Evolutionary conservation across 164 flowering plant genomes (phyloP).

Genomic region (Vitis amurensis): DNA sequence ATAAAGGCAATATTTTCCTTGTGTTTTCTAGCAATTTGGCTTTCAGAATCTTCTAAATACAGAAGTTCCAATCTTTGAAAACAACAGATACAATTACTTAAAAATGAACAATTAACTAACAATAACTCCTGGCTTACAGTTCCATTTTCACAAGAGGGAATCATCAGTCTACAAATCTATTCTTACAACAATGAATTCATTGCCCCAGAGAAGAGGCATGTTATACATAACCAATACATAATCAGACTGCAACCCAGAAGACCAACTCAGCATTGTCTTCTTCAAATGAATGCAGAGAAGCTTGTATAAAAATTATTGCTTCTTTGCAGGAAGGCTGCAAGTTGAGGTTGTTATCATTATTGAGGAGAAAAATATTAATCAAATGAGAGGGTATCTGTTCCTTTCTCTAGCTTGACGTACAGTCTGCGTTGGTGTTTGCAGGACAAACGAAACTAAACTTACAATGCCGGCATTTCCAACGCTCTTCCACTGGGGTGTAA

Average conservation of each 20-base stretch:
- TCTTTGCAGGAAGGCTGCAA: neutral
- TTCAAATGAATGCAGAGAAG: too few species aligned
- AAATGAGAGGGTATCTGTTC: neutral
- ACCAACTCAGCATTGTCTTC: neutral
- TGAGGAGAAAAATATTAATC: neutral
- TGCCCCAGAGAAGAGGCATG: neutral
- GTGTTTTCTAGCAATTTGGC: too few species aligned
- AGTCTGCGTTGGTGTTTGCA: slow-evolving; percentile 8
- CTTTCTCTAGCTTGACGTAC: slow-evolving; percentile 7
- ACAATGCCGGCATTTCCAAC: slow-evolving; percentile 80
- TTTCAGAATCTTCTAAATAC: too few species aligned
- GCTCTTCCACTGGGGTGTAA: slow-evolving; percentile 57
- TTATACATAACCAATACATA: neutral
- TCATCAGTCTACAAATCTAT: neutral
- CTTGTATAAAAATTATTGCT: too few species aligned
- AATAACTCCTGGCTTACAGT: too few species aligned
- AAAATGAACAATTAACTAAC: too few species aligned
- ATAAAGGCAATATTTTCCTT: too few species aligned
- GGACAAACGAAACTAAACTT: slow-evolving; percentile 56
- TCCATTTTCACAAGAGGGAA: neutral
- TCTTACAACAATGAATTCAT: slow-evolving; percentile 2
- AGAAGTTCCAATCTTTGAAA: too few species aligned
- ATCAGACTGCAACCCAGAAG: neutral
- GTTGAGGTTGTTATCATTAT: neutral
- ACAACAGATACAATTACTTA: too few species aligned